Conservation (phyloP, 2,329 filamentous ascomycete genomes). For the Verruconis gallopava region DNA sequence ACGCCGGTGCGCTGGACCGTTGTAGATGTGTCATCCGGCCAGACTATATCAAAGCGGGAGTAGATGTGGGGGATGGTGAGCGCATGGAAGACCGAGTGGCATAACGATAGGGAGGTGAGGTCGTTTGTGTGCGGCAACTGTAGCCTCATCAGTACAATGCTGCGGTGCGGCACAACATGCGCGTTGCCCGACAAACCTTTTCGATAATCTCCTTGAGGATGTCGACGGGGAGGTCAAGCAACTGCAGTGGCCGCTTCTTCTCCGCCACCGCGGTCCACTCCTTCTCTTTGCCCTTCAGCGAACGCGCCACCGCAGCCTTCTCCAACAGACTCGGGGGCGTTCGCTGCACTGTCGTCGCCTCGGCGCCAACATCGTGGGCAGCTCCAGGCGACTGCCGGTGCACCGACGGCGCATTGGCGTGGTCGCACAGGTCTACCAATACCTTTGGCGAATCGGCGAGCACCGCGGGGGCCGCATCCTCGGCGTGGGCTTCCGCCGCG, state of each 20-base stretch:
- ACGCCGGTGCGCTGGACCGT: conserved; percentile 58
- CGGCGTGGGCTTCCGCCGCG: conserved; percentile 1
- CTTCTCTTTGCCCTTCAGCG: conserved; percentile 37
- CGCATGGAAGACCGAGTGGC: conserved; percentile 63
- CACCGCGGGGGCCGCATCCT: neutral
- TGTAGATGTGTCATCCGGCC: conserved; percentile 58
- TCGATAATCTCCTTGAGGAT: conserved; percentile 67
- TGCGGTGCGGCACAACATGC: neutral
- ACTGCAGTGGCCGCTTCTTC: conserved; percentile 44
- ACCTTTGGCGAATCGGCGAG: neutral
- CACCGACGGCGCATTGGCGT: neutral
- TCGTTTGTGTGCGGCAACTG: conserved; percentile 74
- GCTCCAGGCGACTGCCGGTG: conserved; percentile 4
- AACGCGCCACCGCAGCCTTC: conserved; percentile 9
- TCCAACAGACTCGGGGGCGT: conserved; percentile 2
- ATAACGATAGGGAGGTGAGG: conserved; percentile 62
- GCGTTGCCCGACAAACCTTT: conserved; percentile 38
- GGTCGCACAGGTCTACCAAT: neutral
- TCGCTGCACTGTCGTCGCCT: neutral
- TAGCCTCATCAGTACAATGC: conserved; percentile 10
- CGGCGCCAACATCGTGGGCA: neutral
- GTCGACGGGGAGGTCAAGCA: conserved; percentile 67
- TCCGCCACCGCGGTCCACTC: conserved; percentile 22
- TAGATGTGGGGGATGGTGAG: conserved; percentile 70
- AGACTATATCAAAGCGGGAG: conserved; percentile 76